phyloP scores from a whole-genome alignment of 176 grass and related monocot genomes.

The Juncus effusus region DNA sequence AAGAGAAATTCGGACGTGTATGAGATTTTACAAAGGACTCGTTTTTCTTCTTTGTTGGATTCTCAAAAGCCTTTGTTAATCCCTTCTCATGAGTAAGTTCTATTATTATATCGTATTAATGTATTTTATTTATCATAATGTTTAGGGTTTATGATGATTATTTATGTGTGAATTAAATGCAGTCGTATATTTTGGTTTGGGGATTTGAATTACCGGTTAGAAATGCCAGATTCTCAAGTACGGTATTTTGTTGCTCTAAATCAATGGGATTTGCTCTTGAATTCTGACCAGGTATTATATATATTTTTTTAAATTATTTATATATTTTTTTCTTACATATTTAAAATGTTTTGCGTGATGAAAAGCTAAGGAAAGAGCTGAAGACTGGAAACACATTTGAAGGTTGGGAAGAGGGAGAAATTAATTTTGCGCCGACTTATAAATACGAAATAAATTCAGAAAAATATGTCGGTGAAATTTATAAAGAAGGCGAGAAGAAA shows the following conservation, averaged over 20 bases:
- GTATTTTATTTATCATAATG: background rate
- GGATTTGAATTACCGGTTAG: conserved; percentile 64
- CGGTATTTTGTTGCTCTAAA: conserved; percentile 29
- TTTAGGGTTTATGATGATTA: conserved; percentile 11
- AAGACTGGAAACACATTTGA: conserved; percentile 49
- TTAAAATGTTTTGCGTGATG: background rate
- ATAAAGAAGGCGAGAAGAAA: conserved; percentile 48
- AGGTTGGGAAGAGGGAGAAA: conserved; percentile 57
- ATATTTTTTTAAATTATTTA: conserved; percentile 17
- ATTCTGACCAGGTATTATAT: conserved; percentile 55
- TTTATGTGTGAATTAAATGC: conserved; percentile 2
- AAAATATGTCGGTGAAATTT: conserved; percentile 46
- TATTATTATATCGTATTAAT: background rate
- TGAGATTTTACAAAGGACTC: conserved; percentile 50
- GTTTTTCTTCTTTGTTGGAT: conserved; percentile 40
- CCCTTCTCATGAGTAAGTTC: conserved; percentile 58
- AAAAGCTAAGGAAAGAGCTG: conserved; percentile 54
- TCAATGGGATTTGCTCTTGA: conserved; percentile 54
- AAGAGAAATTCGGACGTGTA: conserved; percentile 50
- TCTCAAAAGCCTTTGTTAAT: conserved; percentile 39
- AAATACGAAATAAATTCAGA: conserved; percentile 51
- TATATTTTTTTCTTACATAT: conserved; percentile 17
- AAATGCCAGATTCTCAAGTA: conserved; percentile 44
- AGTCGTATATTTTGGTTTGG: conserved; percentile 75
- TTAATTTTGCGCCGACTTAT: conserved; percentile 63